Base-by-base conservation (phyloP, 2,329 filamentous ascomycete genomes). In the Cordyceps fumosorosea region DNA sequence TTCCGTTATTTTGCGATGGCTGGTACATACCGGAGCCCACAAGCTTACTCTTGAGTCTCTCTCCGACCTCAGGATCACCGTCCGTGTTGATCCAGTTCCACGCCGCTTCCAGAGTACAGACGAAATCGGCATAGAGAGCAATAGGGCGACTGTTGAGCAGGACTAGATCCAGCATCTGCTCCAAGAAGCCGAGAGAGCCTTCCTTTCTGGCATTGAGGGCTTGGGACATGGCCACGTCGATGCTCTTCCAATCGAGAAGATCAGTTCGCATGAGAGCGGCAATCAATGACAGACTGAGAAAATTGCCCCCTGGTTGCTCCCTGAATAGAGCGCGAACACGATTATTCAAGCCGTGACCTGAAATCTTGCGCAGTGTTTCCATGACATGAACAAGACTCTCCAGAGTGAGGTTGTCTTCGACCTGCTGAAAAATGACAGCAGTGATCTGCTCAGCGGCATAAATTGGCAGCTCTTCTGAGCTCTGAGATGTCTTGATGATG, bases 51-150 rank as follows among this genome's bases (percentile, higher is more conserved):
- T 93, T 89, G 64, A 98, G 81, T 42, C 89, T 83, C 67, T 89
- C 86, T 12, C 86, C 90, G 24, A 84, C 78, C 24, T 78, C 71
- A 3, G 90, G 80, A 47, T 80, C 80, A 1, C 89, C 83, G 18
- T 96, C 88, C 65, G 93, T 89, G 7, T 80, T 78, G 40, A 96
- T 84, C 91, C 92, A 96, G 53, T 84, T 78, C 77, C 89, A 93
- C 47, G 95, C 87, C 53, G 87, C 89, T 66, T 93, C 88, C 60
- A 96, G 81, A 62, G 91, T 96, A 65, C 86, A 84, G 7, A 91
- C 87, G 70, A 97, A 96, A 75, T 98, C 92, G 1, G 92, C 87
- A 68, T 91, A 89, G 54, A 97, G 78, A 1, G 89, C 89, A 45
- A 89, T 84, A 0, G 91, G 90, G 51, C 87, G 85, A 54, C 92